A percentile compares a stretch with the other conserved stretches of the same genome.
These are phyloP conservation scores for Xylariaceae sp. DNA, from an alignment of 2,329 filamentous ascomycete genomes.

Conservation along the genomic window DNA sequence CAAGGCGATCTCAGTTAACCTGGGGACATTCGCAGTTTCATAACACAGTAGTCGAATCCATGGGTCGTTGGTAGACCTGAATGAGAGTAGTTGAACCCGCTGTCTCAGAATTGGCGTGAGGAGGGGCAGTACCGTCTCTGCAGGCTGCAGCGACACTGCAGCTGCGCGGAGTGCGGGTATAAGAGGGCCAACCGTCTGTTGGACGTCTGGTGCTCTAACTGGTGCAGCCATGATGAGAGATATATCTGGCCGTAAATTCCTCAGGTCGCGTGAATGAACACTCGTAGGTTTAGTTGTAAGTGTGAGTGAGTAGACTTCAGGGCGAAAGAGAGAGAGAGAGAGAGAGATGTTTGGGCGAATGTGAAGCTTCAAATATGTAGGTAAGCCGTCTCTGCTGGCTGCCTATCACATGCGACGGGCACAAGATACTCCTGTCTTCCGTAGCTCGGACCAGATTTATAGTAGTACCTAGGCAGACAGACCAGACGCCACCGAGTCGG, in stretches of 20 bases:
- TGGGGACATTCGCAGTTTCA: constrained; percentile 50
- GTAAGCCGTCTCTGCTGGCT: not conserved
- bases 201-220: constrained; percentile 42
- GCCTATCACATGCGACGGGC: not conserved
- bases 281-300: not conserved
- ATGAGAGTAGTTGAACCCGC: constrained; percentile 57
- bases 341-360: no score
- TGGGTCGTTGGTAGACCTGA: constrained; percentile 53
- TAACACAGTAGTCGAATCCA: constrained; percentile 73
- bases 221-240: constrained; percentile 28
- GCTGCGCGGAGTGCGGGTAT: constrained; percentile 57
- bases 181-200: constrained; percentile 49
- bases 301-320: no score
- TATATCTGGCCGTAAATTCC: constrained; percentile 1
- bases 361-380: not conserved
- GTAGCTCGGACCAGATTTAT: not conserved
- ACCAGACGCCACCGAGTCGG: no score
- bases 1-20: constrained; percentile 56
- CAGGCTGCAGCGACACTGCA: constrained; percentile 52
- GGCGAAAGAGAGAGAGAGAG: no score
- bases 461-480: not conserved
- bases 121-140: constrained; percentile 52
- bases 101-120: constrained; percentile 63
- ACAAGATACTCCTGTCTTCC: not conserved
- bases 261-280: not conserved